Base-by-base conservation (phyloP, 2,329 filamentous ascomycete species). In the Lasiodiplodia gonubiensis region DNA sequence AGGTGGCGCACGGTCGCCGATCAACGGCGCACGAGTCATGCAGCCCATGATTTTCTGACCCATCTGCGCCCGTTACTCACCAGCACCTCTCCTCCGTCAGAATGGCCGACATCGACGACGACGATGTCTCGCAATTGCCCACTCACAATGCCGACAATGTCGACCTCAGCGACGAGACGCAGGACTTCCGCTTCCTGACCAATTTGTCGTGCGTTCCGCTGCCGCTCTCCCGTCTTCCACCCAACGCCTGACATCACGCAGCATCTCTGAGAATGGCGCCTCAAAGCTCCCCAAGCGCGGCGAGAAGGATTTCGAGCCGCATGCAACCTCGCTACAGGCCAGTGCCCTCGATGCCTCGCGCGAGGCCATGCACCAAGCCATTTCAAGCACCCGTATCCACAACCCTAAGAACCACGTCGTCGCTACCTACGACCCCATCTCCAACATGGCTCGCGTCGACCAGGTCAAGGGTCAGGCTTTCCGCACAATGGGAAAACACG, bases 251-350 rank as follows among this genome's bases (percentile, higher is more conserved):
- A 70, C 66, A 21, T 16, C 51, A 14, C 52, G 67, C 67, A 76
- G 74, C 42, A 68, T 70, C 49, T 69, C 72, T 51, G 72, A 72
- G 53, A 71, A 69, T 57, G 71, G 73, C 64, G 68, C 69, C n/a
- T 73, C 81, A 82, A 88, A 88, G 72, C 86, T 94, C 12, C 93
- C 97, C 42, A 93, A 94, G 71, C 92, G 93, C 70, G 95, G 95
- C 69, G 93, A 97, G 78, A 99, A 99, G 79, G 95, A 99, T 81
- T 99, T 97, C 78, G 95, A 98, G 80, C 90, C 92, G 33, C 93
- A 98, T 80, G 92, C 92, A 57, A 98, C 95, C 2, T 86, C 88
- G 37, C 88, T 92, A 37, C 95, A 99, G 79, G 88, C 90, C 71
- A 85, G 86, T 67, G 87, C 90, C 10, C 88, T 99, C 63, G 90